Evolutionary conservation across 1,284 basidiomycete species (phyloP), one percentile per base, ranked within the genome.

Genomic region (Puccinia polysora): DNA sequence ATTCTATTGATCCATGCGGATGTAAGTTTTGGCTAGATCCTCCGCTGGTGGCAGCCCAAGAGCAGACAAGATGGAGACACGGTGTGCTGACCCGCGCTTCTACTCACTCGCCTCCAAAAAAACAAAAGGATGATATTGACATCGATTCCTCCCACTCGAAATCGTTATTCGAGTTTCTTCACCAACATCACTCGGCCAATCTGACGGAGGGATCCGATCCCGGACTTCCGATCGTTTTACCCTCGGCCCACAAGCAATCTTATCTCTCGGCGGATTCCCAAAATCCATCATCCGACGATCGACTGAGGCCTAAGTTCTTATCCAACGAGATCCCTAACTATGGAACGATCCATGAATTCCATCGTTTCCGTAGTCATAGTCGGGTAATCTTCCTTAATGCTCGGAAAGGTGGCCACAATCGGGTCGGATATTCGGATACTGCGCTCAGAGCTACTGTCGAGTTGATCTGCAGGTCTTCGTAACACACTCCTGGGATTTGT

Each of bases 1-100:
- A 69, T 69, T 14, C 50, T 69, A 38, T 38, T 69, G 20, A 50
- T 69, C 15, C 65, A 69, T 32, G 65, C 65, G 20, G 40, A 59
- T 23, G 65, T 59, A 60, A 58, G 43, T 59, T 5, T 15, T n/a
- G 15, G 38, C 34, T 56, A 23, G 6, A 40, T 30, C n/a, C 7
- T 40, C 6, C 18, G 10, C 34, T 23, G n/a, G 28, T 25, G 12
- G 8, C 10, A 14, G 30, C 36, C 38, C 14, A 23, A n/a, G n/a
- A n/a, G n/a, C n/a, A n/a, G n/a, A n/a, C n/a, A n/a, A n/a, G n/a
- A n/a, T n/a, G n/a, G n/a, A n/a, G n/a, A n/a, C n/a, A n/a, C n/a
- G n/a, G n/a, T n/a, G n/a, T n/a, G n/a, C n/a, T n/a, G n/a, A n/a
- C n/a, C n/a, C n/a, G n/a, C n/a, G n/a, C n/a, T n/a, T n/a, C n/a